phyloP scores from a whole-genome alignment of 805 yeast species.

The Debaryomyces maramus region DNA sequence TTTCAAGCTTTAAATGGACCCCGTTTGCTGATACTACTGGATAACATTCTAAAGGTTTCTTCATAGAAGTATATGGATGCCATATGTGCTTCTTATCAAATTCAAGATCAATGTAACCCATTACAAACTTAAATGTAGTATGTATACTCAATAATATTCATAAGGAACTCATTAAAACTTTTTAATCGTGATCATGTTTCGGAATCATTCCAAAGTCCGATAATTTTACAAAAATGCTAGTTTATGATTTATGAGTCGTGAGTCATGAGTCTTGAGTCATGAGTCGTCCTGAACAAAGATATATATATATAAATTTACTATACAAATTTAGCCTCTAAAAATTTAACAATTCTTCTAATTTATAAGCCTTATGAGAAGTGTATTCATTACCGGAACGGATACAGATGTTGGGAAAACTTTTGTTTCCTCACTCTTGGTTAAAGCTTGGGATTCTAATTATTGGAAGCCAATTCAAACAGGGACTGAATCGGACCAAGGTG shows the following conservation, averaged over 20 bases:
- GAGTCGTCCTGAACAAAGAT: too few relatives aligned
- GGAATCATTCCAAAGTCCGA: too few relatives aligned
- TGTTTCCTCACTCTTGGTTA: constrained; percentile 20
- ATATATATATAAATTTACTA: too few relatives aligned
- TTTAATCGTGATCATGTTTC: too few relatives aligned
- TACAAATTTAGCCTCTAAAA: too few relatives aligned
- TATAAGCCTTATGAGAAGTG: constrained; percentile 2
- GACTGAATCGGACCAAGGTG: constrained; percentile 23
- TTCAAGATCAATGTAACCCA: constrained; percentile 5
- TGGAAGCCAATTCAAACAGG: constrained; percentile 35
- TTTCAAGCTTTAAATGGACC: constrained; percentile 15
- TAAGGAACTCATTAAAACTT: too few relatives aligned
- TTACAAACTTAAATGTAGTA: too few relatives aligned
- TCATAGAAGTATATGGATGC: constrained; percentile 31
- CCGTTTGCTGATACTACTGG: constrained; percentile 23
- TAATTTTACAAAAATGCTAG: too few relatives aligned
- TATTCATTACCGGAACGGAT: constrained; percentile 32
- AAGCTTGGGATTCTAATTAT: constrained; percentile 24
- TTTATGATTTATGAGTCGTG: too few relatives aligned
- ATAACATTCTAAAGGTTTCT: constrained; percentile 19
- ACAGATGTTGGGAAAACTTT: constrained; percentile 33
- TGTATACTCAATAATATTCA: too few relatives aligned
- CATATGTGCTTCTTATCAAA: constrained; percentile 26
- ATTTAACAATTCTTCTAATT: too few relatives aligned
- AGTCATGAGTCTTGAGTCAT: too few relatives aligned